Percentiles rank a stretch among this genome's conserved stretches.
Evolutionary conservation across 2,329 filamentous ascomycete species (phyloP).

Genomic region (Trichoderma sp.): DNA sequence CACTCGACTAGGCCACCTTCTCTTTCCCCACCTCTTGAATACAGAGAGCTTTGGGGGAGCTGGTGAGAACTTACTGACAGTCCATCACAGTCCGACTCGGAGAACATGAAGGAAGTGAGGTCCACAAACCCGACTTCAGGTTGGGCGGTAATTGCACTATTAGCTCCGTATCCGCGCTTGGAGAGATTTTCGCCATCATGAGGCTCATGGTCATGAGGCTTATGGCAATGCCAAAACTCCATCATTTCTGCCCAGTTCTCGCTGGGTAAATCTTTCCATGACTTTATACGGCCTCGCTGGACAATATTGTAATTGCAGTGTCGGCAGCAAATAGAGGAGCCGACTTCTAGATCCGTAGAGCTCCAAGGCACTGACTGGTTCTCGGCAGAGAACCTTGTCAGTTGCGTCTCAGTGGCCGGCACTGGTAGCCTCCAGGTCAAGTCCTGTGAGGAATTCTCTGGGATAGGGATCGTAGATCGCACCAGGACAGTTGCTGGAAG

Average conservation of each 20-base stretch:
- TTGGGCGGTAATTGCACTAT: constrained; percentile 67
- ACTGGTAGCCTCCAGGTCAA: constrained; percentile 57
- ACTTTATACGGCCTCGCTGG: constrained; percentile 38
- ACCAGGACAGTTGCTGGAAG: constrained; percentile 45
- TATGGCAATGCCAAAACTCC: constrained; percentile 99
- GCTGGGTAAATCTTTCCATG: constrained; percentile 92
- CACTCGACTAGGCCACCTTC: constrained; percentile 59
- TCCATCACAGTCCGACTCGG: constrained; percentile 60
- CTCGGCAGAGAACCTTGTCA: constrained; percentile 32
- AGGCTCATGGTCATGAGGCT: constrained; percentile 63
- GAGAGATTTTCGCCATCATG: constrained; percentile 50
- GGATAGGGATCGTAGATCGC: constrained; percentile 39
- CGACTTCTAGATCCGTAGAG: constrained; percentile 46
- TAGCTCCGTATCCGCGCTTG: constrained; percentile 79
- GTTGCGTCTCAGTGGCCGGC: constrained; percentile 27
- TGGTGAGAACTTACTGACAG: constrained; percentile 36
- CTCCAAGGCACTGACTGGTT: constrained; percentile 54
- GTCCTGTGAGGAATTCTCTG: constrained; percentile 32
- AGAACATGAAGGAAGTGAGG: constrained; percentile 71
- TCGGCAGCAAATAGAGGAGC: constrained; percentile 44
- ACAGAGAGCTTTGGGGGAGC: background rate
- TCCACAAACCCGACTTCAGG: constrained; percentile 75
- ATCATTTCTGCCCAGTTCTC: constrained; percentile 99
- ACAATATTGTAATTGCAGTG: constrained; percentile 42
- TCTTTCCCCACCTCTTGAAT: constrained; percentile 42